These are phyloP conservation scores for Beauveria medogensis DNA, from an alignment of 2,329 filamentous ascomycete genomes.

Conservation along the genomic window DNA sequence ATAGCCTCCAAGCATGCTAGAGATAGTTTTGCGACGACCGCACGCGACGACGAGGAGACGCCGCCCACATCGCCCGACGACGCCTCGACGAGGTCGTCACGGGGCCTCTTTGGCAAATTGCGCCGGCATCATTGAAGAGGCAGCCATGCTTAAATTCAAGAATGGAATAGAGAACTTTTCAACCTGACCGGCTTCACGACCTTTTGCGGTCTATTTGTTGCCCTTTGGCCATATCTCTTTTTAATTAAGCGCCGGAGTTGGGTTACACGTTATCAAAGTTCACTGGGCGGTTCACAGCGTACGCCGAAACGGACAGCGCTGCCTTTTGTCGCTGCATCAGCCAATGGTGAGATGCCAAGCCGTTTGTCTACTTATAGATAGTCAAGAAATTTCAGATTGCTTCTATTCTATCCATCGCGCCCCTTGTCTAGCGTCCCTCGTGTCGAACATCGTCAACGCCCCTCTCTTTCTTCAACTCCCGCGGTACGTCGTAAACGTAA, in stretches of 20 bases:
- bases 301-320: not conserved
- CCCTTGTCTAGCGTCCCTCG: too few species aligned
- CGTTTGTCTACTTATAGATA: not conserved
- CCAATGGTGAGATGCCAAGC: not conserved
- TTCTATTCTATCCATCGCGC: not conserved
- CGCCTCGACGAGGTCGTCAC: conserved; percentile 20
- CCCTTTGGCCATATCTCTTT: not conserved
- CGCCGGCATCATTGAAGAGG: not conserved
- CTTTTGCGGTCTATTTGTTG: not conserved
- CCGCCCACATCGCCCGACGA: conserved; percentile 29
- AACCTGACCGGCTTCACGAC: not conserved
- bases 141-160: not conserved
- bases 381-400: not conserved
- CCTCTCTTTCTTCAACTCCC: conserved; percentile 47
- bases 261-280: not conserved
- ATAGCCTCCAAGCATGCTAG: conserved; percentile 29
- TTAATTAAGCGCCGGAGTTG: conserved; percentile 9
- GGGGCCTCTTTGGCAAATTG: conserved; percentile 18
- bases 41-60: conserved; percentile 22
- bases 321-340: not conserved
- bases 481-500: conserved; percentile 74
- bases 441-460: not conserved
- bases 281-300: conserved; percentile 2
- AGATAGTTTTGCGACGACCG: conserved; percentile 27
- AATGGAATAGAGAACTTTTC: not conserved